Percentiles rank a stretch among this genome's conserved stretches.
phyloP scores from a whole-genome alignment of 2,329 filamentous ascomycete genomes.

The Colletotrichum incanum region DNA sequence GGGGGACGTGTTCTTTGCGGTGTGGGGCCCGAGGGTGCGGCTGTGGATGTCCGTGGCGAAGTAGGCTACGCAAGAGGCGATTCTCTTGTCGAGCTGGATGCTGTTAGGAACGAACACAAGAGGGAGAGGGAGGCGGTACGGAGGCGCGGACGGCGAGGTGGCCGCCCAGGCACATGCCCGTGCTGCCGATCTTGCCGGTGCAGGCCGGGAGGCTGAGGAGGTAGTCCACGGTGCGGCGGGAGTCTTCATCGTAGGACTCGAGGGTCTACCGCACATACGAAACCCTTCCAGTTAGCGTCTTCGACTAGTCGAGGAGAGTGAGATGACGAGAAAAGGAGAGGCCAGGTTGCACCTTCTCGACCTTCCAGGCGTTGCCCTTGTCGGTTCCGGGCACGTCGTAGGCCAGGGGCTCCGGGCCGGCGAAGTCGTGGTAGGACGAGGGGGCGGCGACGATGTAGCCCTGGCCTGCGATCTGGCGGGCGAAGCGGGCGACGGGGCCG shows the following conservation, averaged over 20 bases:
- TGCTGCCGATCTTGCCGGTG: conserved; percentile 82
- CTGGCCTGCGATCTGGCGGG: conserved; percentile 90
- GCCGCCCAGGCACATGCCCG: conserved; percentile 94
- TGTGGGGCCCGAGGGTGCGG: conserved; percentile 78
- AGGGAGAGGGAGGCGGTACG: conserved; percentile 52
- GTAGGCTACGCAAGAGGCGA: conserved; percentile 86
- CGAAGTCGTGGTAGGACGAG: conserved; percentile 95
- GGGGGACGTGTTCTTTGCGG: conserved; percentile 63
- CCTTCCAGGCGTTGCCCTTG: conserved; percentile 88
- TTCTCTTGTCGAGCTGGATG: conserved; percentile 77
- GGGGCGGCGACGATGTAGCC: conserved; percentile 95
- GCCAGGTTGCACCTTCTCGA: conserved; percentile 73
- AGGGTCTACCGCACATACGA: conserved; percentile 71
- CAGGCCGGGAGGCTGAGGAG: conserved; percentile 83
- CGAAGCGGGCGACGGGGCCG: conserved; percentile 90
- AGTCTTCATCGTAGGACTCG: conserved; percentile 88
- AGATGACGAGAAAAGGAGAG: too few relatives aligned
- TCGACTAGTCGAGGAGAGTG: not conserved
- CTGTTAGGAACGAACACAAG: not conserved
- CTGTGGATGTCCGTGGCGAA: conserved; percentile 94
- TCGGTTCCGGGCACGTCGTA: conserved; percentile 93
- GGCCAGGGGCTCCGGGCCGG: conserved; percentile 83
- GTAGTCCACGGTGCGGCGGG: conserved; percentile 76
- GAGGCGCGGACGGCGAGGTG: conserved; percentile 80
- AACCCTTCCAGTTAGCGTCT: not conserved